A percentile compares a stretch with the other conserved stretches of the same genome.
These are phyloP conservation scores for Ophiorrhiza pumila DNA, from an alignment of 257 asterid species.

Conservation along the genomic window DNA sequence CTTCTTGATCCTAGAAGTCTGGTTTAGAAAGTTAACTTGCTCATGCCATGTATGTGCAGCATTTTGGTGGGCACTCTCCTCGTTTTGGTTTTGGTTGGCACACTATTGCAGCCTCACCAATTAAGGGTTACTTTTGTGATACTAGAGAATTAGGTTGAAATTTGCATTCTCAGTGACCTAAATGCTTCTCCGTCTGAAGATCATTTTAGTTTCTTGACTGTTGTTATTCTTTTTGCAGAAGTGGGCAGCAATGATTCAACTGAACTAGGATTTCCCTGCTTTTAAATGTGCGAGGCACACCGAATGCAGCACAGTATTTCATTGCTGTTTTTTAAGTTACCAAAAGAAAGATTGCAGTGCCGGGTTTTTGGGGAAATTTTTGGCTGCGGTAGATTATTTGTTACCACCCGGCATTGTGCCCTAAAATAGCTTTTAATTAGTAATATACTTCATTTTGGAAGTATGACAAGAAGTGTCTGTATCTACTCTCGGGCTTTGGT, in stretches of 20 bases:
- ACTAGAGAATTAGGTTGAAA: not conserved
- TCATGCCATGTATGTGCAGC: not conserved
- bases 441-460: not conserved
- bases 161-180: not conserved
- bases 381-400: not conserved
- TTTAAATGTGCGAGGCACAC: not conserved
- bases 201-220: not conserved
- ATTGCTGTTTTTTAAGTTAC: no score
- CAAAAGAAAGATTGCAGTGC: not conserved
- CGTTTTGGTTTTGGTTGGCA: not conserved
- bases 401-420: not conserved
- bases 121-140: not conserved
- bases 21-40: not conserved
- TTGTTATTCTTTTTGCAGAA: slow-evolving; percentile 6
- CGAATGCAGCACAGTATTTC: no score
- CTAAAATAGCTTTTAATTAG: not conserved
- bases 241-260: not conserved
- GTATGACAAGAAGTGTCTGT: not conserved
- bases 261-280: slow-evolving; percentile 2
- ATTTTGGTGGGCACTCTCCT: not conserved
- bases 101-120: not conserved
- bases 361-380: slow-evolving; percentile 2
- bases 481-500: not conserved
- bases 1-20: not conserved
- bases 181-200: no score